Evolutionary conservation across 2,329 filamentous ascomycete genomes (phyloP), one percentile per base, ranked within the genome.

Genomic region (Sporothrix euskadiensis): DNA sequence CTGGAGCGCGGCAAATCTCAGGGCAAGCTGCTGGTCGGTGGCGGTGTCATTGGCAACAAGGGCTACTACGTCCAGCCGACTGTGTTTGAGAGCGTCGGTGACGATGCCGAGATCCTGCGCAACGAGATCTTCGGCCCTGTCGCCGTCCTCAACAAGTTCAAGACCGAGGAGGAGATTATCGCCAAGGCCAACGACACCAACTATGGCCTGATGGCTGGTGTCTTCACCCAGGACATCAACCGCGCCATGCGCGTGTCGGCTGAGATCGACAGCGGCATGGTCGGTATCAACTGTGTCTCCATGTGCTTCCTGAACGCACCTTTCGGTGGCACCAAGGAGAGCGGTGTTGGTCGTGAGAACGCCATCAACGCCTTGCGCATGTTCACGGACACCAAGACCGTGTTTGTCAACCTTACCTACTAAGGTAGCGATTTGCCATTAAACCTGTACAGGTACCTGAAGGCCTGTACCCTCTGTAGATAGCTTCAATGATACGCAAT

Each of bases 211-310:
- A 81, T 86, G 76, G 83, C 84, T 1, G 80, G 79, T 0, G 83
- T 91, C 1, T 91, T 90, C 79, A 91, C 88, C 0, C 83, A 87
- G 76, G 87, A 92, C 78, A 88, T 92, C 77, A 87, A 87, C 77
- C 87, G 86, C 76, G 90, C 89, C 3, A 86, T 88, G 78, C 83
- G 86, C 0, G 81, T 88, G 2, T 83, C 85, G 1, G 81, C 84
- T 2, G 83, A 84, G 65, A 83, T 93, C 63, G 89, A 92, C 80
- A 86, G 88, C 14, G 91, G 91, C 41, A 91, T 91, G 86, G 90
- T 92, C 3, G 91, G 90, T 83, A 87, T 92, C 78, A 92, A 92
- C 76, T 82, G 81, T 63, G 78, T 83, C 66, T 81, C 79, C 72
- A 75, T 82, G 22, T 78, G 80, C 73, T 82, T 83, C 73, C 76